Conservation (phyloP, 768 basidiomycete genomes). For the Kwoniella newhampshirensis region DNA sequence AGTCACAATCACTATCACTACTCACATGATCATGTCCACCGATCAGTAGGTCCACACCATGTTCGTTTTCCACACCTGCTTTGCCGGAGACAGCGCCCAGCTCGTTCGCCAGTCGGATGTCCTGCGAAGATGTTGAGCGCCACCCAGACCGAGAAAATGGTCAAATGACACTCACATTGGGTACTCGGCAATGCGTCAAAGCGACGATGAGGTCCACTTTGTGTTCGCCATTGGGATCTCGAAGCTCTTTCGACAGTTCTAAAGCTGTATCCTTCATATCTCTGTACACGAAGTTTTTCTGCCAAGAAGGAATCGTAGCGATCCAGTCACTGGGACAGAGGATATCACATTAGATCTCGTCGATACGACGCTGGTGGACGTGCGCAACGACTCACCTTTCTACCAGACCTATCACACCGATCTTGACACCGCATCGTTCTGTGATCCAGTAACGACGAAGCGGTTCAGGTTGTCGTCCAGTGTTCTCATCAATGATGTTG, state of each 20-base stretch:
- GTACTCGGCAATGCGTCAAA: slow-evolving; percentile 75
- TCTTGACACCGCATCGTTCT: slow-evolving; percentile 67
- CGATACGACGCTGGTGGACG: background rate
- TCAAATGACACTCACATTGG: slow-evolving; percentile 44
- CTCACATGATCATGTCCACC: slow-evolving; percentile 79
- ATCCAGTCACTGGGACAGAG: slow-evolving; percentile 85
- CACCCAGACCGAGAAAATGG: background rate
- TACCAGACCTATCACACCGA: slow-evolving; percentile 83
- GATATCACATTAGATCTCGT: background rate
- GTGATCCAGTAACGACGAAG: slow-evolving; percentile 66
- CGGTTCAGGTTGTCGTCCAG: slow-evolving; percentile 63
- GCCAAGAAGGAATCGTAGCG: slow-evolving; percentile 81
- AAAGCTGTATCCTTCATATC: slow-evolving; percentile 72
- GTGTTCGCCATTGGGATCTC: slow-evolving; percentile 68
- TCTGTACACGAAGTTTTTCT: slow-evolving; percentile 69
- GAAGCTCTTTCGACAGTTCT: slow-evolving; percentile 70
- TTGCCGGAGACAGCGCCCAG: slow-evolving; percentile 40
- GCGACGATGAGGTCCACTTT: slow-evolving; percentile 80
- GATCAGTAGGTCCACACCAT: slow-evolving; percentile 79
- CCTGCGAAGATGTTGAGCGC: slow-evolving; percentile 23
- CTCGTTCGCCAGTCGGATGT: slow-evolving; percentile 49
- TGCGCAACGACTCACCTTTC: slow-evolving; percentile 63
- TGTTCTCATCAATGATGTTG: slow-evolving; percentile 68
- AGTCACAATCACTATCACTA: background rate
- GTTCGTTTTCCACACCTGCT: slow-evolving; percentile 60